Evolutionary conservation across 345 rosid genomes (phyloP).

Genomic region (Camelina laxa): DNA sequence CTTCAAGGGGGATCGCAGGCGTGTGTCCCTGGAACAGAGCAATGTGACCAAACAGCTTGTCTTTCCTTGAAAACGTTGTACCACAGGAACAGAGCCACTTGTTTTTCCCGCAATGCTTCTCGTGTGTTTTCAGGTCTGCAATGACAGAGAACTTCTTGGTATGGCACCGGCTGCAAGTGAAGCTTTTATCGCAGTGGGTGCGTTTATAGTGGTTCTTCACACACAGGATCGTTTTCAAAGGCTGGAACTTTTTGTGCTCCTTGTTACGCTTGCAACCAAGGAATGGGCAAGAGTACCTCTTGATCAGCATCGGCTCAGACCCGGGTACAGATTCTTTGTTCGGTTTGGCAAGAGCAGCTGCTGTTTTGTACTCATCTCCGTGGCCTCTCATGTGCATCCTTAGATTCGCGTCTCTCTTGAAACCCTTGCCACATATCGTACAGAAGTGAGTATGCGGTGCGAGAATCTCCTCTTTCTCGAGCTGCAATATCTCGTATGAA

Average conservation of each 20-base stretch:
- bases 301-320: slow-evolving; percentile 68
- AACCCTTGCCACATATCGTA: slow-evolving; percentile 95
- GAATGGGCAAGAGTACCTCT: slow-evolving; percentile 95
- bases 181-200: slow-evolving; percentile 95
- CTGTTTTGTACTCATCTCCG: slow-evolving; percentile 94
- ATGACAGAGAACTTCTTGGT: slow-evolving; percentile 91
- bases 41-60: slow-evolving; percentile 94
- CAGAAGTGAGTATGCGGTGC: slow-evolving; percentile 99
- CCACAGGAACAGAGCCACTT: slow-evolving; percentile 99
- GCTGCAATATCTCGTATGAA: slow-evolving; percentile 87
- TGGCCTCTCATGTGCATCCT: slow-evolving; percentile 99
- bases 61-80: slow-evolving; percentile 96
- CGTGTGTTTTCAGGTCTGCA: slow-evolving; percentile 97
- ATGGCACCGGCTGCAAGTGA: slow-evolving; percentile 87
- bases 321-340: slow-evolving; percentile 59
- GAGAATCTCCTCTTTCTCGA: slow-evolving; percentile 96
- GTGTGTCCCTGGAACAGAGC: slow-evolving; percentile 97
- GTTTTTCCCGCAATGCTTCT: slow-evolving; percentile 97
- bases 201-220: slow-evolving; percentile 98
- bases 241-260: slow-evolving; percentile 96
- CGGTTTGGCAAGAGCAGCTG: slow-evolving; percentile 94
- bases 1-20: slow-evolving; percentile 87
- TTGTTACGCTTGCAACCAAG: slow-evolving; percentile 95
- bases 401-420: slow-evolving; percentile 93
- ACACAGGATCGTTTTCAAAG: slow-evolving; percentile 86